Conservation (phyloP, 1,284 basidiomycete genomes). For the Fomitiporia mediterranea region DNA sequence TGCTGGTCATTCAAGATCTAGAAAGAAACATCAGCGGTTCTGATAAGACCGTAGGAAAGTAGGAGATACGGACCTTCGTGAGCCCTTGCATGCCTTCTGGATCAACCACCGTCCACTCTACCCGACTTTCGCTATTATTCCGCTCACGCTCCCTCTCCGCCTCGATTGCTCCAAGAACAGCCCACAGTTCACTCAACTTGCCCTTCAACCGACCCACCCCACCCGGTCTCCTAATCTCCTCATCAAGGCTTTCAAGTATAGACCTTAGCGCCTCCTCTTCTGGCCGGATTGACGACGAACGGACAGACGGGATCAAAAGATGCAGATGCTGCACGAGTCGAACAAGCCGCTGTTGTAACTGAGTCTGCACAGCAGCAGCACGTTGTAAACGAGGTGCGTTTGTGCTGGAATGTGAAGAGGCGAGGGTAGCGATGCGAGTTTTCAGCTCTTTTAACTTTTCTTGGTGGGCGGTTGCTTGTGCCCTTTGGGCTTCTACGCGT, state of each 20-base stretch:
- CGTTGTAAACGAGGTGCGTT: slow-evolving; percentile 68
- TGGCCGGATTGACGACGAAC: slow-evolving; percentile 73
- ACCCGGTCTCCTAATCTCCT: slow-evolving; percentile 57
- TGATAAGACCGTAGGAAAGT: slow-evolving; percentile 1
- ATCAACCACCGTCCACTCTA: slow-evolving; percentile 82
- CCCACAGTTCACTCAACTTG: slow-evolving; percentile 83
- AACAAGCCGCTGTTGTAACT: slow-evolving; percentile 72
- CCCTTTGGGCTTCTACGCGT: slow-evolving; percentile 75
- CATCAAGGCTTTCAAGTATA: slow-evolving; percentile 71
- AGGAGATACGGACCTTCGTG: slow-evolving; percentile 53
- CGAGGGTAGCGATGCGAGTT: slow-evolving; percentile 57
- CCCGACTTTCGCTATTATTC: slow-evolving; percentile 35
- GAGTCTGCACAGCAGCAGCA: slow-evolving; percentile 63
- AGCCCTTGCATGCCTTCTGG: slow-evolving; percentile 77
- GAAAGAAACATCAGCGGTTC: background rate
- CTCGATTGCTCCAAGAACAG: slow-evolving; percentile 72
- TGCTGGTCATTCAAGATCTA: slow-evolving; percentile 80
- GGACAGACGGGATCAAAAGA: slow-evolving; percentile 71
- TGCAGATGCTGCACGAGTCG: slow-evolving; percentile 73
- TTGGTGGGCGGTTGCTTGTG: slow-evolving; percentile 65
- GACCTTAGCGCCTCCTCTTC: slow-evolving; percentile 75
- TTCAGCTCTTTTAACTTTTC: slow-evolving; percentile 71
- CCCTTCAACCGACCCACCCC: slow-evolving; percentile 63
- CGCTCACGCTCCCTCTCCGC: slow-evolving; percentile 54
- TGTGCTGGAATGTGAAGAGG: slow-evolving; percentile 62